Percentiles rank a stretch among this genome's conserved stretches.
Evolutionary conservation across 148 eudicot genomes (phyloP).

Genomic region (Diospyros kaki): DNA sequence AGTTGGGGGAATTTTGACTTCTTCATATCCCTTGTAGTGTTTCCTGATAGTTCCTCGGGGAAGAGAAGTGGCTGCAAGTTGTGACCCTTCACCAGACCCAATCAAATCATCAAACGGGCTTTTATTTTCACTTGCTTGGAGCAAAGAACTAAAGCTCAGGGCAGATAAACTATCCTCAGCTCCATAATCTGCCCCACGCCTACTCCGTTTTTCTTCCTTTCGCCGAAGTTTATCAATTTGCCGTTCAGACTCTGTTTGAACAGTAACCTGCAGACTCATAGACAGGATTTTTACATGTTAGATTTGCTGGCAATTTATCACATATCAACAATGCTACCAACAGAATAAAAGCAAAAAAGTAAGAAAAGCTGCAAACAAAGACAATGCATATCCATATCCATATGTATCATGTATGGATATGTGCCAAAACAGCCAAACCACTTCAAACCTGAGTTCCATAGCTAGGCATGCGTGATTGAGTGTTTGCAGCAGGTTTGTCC

Average conservation of each 20-base stretch:
- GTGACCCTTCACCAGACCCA: constrained; percentile 70
- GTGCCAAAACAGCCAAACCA: background rate
- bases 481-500: constrained; percentile 55
- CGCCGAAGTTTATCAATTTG: constrained; percentile 97
- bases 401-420: no score
- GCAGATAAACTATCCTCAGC: constrained; percentile 61
- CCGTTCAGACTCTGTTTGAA: constrained; percentile 77
- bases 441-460: constrained; percentile 86
- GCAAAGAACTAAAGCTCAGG: constrained; percentile 62
- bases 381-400: background rate
- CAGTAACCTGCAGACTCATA: constrained; percentile 61
- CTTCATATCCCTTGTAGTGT: constrained; percentile 94
- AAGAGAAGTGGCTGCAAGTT: constrained; percentile 64
- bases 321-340: background rate
- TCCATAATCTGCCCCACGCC: constrained; percentile 72
- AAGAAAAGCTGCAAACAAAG: background rate
- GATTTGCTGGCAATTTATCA: background rate
- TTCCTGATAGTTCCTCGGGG: constrained; percentile 94
- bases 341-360: background rate
- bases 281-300: background rate
- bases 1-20: constrained; percentile 84
- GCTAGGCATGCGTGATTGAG: constrained; percentile 85
- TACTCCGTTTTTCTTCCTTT: constrained; percentile 91
- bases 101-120: constrained; percentile 75
- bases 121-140: constrained; percentile 94